Conservation (phyloP, 1,284 basidiomycete genomes). For the Ganoderma sp. region DNA sequence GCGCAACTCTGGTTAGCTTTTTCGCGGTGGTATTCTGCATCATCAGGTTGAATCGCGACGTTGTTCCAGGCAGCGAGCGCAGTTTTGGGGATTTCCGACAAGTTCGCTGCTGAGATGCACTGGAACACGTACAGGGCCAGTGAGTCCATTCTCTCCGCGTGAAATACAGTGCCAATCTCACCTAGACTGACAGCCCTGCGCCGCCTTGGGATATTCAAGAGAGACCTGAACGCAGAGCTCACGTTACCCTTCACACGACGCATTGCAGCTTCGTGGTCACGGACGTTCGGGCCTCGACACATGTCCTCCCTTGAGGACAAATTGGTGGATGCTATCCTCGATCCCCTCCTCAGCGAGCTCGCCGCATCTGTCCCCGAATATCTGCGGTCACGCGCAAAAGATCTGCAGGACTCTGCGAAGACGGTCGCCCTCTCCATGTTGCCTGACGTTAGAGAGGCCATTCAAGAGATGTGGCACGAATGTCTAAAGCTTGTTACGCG, state of each 20-base stretch:
- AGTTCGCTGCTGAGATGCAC: neutral
- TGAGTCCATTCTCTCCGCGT: neutral
- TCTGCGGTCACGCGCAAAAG: neutral
- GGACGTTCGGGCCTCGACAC: neutral
- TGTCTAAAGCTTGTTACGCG: neutral
- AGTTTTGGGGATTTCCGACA: neutral
- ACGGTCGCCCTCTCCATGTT: neutral
- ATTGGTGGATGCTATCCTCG: neutral
- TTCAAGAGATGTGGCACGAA: neutral
- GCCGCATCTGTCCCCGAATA: neutral
- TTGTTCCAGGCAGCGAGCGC: neutral
- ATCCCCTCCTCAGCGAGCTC: neutral
- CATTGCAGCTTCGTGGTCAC: neutral
- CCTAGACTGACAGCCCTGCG: neutral
- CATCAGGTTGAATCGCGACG: neutral
- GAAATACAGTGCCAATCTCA: neutral
- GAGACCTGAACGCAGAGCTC: slow-evolving; percentile 5
- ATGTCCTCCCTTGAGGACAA: neutral
- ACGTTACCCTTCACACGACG: neutral
- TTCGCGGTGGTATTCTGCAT: too few relatives aligned
- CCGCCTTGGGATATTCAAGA: neutral
- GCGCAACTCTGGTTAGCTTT: neutral
- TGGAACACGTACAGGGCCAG: slow-evolving; percentile 3
- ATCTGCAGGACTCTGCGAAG: neutral
- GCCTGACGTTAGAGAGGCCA: neutral